Percentiles rank a stretch among this genome's conserved stretches.
phyloP scores from a whole-genome alignment of 106 monocot genomes.

The Gastrodia elata region DNA sequence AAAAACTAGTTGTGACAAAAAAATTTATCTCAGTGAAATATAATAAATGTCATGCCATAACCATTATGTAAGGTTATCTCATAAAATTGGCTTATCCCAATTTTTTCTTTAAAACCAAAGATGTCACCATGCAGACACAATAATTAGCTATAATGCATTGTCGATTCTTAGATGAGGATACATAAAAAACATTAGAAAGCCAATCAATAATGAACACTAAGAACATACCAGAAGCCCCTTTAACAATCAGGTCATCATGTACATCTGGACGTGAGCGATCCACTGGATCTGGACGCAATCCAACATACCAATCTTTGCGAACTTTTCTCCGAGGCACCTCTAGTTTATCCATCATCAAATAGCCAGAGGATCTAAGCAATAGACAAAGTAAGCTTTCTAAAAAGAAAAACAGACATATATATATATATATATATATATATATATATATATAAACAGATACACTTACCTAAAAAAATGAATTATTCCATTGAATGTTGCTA shows the following conservation, averaged over 20 bases:
- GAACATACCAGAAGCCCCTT: conserved; percentile 31
- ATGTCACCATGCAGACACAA: not conserved
- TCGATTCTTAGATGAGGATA: not conserved
- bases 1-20: not conserved
- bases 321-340: conserved; percentile 95
- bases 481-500: conserved; percentile 96
- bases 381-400: conserved; percentile 14
- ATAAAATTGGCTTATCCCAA: not conserved
- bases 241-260: conserved; percentile 52
- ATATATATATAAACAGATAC: not conserved
- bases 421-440: not conserved
- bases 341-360: conserved; percentile 90
- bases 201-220: conserved; percentile 34
- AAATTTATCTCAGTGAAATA: not conserved
- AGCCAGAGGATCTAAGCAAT: conserved; percentile 67
- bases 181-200: not conserved
- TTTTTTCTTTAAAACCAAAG: not conserved
- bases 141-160: not conserved
- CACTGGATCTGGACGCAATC: conserved; percentile 70
- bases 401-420: not conserved
- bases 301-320: conserved; percentile 87
- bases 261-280: conserved; percentile 93
- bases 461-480: conserved; percentile 89
- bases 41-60: not conserved
- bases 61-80: not conserved